Evolutionary conservation across 1,284 basidiomycete species (phyloP), one percentile per base, ranked within the genome.

Genomic region (Cutaneotrichosporon dermatis): DNA sequence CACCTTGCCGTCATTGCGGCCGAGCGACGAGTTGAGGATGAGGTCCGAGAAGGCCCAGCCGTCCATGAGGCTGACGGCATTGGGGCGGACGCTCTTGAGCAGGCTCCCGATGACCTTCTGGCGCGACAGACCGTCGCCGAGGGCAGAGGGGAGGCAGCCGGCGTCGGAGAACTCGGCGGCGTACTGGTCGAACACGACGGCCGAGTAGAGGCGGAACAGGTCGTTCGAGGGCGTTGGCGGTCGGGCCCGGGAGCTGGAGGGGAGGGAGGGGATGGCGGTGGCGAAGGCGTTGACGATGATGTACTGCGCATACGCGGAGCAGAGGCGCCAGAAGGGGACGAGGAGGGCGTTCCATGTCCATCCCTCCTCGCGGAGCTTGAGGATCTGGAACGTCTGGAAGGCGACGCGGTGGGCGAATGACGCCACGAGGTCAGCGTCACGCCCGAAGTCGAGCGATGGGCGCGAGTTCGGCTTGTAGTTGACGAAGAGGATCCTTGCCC

Each of bases 21-120:
- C 83, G 25, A 84, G 78, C 16, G 82, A 82, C 42, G 80, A 81
- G 74, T 83, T 83, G 74, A 83, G 76, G 59, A 83, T 78, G 71
- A 82, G 81, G 69, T 83, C 82, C 36, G 76, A 77, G 43, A 82
- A 77, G 16, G 78, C 78, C 68, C 83, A 84, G 13, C 79, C 73
- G 70, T 83, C 83, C 55, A 82, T 72, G 45, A 83, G 74, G 12
- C 80, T 79, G 56, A 81, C 40, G 45, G 51, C 54, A 45, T 44
- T 49, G 7, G 48, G 59, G 39, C 55, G 42, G 37, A 51, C 42
- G 25, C n/a, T 33, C 12, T 42, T 33, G 40, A 62, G 41, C 12
- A 48, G 60, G 13, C 36, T 43, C 33, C n/a, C 48, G 35, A 41
- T 51, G 34, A 39, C 55, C 37, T 44, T 44, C 37, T 59, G 58